Percentiles rank a stretch among this genome's conserved stretches.
Evolutionary conservation across 768 basidiomycete species (phyloP).

Genomic region (Mycena belliarum): DNA sequence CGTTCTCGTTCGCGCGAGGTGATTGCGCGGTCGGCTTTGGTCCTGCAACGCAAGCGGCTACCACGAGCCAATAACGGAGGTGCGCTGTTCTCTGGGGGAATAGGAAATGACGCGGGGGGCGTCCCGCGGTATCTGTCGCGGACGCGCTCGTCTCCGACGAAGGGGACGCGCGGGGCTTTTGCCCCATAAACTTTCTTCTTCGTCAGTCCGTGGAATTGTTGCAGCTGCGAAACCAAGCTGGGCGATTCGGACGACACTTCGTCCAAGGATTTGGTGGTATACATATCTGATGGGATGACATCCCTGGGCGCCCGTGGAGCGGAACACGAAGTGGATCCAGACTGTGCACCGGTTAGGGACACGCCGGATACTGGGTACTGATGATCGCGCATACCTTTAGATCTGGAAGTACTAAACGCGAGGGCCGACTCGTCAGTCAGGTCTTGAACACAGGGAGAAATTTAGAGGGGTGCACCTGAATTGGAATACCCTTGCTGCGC

Average conservation of each 20-base stretch:
- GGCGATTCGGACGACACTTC: conserved; percentile 35
- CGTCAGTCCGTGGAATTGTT: conserved; percentile 68
- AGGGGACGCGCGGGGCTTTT: conserved; percentile 51
- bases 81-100: conserved; percentile 26
- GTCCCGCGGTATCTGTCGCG: conserved; percentile 34
- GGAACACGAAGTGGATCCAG: background rate
- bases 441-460: background rate
- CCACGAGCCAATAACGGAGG: conserved; percentile 27
- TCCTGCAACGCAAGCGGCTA: background rate
- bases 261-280: conserved; percentile 9
- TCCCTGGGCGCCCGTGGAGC: background rate
- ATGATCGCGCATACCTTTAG: background rate
- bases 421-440: background rate
- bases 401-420: background rate
- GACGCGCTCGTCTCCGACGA: conserved; percentile 53
- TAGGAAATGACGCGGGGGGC: conserved; percentile 28
- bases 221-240: conserved; percentile 61
- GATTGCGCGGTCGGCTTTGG: conserved; percentile 1
- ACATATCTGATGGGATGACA: conserved; percentile 1
- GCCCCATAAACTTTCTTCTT: conserved; percentile 67
- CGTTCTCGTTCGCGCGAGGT: conserved; percentile 5
- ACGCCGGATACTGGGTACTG: background rate
- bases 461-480: background rate
- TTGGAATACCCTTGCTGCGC: conserved; percentile 3
- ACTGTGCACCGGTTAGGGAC: background rate